phyloP scores from a whole-genome alignment of 202 grass and related monocot genomes.

The Carex arenaria region DNA sequence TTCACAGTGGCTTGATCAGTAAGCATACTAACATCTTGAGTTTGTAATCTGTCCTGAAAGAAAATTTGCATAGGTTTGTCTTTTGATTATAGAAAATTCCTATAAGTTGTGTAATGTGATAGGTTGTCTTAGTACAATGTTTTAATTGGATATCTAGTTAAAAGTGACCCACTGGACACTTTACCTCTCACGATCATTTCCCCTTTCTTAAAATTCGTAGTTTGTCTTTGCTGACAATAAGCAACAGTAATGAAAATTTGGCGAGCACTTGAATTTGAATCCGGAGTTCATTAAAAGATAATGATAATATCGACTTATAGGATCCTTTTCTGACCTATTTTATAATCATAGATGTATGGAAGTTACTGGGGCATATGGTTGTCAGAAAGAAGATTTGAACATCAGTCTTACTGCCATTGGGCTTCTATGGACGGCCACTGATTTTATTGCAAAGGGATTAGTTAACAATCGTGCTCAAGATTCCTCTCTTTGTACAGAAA shows the following conservation, averaged over 20 bases:
- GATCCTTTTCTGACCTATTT: slow-evolving; percentile 34
- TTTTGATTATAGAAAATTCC: slow-evolving; percentile 24
- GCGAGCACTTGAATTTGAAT: slow-evolving; percentile 3
- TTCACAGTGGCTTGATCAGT: slow-evolving; percentile 77
- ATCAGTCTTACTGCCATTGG: slow-evolving; percentile 99
- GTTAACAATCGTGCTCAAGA: slow-evolving; percentile 41
- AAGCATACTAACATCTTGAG: slow-evolving; percentile 33
- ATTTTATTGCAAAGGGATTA: slow-evolving; percentile 95
- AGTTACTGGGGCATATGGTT: slow-evolving; percentile 86
- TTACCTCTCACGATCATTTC: not conserved
- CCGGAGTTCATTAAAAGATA: not conserved
- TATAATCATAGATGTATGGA: slow-evolving; percentile 78
- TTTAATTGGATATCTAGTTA: slow-evolving; percentile 13
- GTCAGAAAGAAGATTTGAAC: slow-evolving; percentile 91
- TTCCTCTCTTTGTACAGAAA: slow-evolving; percentile 19
- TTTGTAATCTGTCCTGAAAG: slow-evolving; percentile 13
- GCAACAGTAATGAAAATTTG: slow-evolving; percentile 2
- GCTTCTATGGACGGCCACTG: slow-evolving; percentile 89
- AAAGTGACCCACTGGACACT: not conserved
- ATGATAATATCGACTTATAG: not conserved
- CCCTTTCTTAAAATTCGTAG: not conserved
- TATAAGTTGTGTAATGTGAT: not conserved
- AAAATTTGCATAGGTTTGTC: slow-evolving; percentile 3
- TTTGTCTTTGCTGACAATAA: not conserved
- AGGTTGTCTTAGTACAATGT: slow-evolving; percentile 13